Base-by-base conservation (phyloP, 2,329 filamentous ascomycete genomes). In the Neurospora sp. region DNA sequence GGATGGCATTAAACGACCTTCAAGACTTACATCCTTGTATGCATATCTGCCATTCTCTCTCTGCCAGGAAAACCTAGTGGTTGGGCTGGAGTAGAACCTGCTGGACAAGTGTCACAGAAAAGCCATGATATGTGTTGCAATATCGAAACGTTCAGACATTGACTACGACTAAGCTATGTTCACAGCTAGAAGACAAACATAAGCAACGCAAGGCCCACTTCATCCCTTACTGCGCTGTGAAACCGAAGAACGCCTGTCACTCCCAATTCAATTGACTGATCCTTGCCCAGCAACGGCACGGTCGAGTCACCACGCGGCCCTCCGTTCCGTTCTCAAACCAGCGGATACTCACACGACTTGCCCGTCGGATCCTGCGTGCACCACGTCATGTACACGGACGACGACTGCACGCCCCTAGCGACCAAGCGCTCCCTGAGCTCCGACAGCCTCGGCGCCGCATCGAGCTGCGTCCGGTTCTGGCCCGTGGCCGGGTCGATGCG, bases 361-460 rank as follows among this genome's bases (percentile, higher is more conserved):
- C 82, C 82, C 70, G 86, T 83, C 74, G 65, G 39, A 62, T 68
- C 84, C 83, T 90, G 88, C 38, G 87, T 87, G 79, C 91, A 93
- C 79, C 86, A 92, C 28, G 87, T 83, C 90, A 92, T 92, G 78
- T 91, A 87, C 37, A 94, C 85, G 4, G 89, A 87, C 62, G 82
- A 80, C 6, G 89, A 89, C 19, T 80, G 77, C 23, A 96, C 84
- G 0, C 92, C 91, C 69, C 87, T 83, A 3, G 85, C 85, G 36
- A 95, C 85, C 82, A 96, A 82, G 43, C 92, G 83, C 83, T 96
- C 92, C 67, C 92, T 85, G 84, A 92, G 88, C 82, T 93, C 91
- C 66, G 87, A 87, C 76, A 96, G 80, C 67, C 93, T 82, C 12
- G 90, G 90, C 62, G 85, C 85, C 10, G 91, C 91, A 43, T 89